These are phyloP conservation scores for Cladorrhinum sp. DNA, from an alignment of 2,329 filamentous ascomycete genomes.

Conservation along the genomic window DNA sequence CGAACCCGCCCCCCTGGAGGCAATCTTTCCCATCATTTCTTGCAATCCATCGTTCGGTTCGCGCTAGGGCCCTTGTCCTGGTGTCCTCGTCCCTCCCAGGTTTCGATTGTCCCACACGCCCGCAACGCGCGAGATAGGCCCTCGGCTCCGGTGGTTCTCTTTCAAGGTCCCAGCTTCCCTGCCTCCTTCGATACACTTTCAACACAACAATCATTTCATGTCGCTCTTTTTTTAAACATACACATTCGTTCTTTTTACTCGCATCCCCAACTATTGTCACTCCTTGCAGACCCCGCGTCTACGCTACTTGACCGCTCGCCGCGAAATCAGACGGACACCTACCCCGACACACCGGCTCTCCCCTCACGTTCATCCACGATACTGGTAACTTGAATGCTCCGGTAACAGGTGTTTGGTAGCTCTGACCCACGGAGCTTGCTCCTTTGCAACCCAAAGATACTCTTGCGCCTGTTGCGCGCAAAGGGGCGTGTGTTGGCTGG, in stretches of 20 bases:
- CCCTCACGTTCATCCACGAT: conserved; percentile 6
- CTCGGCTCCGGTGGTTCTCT: conserved; percentile 11
- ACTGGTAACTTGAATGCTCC: conserved; percentile 35
- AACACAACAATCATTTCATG: conserved; percentile 31
- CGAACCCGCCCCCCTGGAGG: conserved; percentile 5
- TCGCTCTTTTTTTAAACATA: conserved; percentile 28
- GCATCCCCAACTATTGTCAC: conserved; percentile 13
- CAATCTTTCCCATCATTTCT: conserved; percentile 15
- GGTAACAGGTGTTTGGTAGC: conserved; percentile 32
- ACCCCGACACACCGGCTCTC: conserved; percentile 4
- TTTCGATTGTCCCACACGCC: conserved; percentile 20
- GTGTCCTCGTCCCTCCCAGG: not conserved
- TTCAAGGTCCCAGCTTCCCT: conserved; percentile 4
- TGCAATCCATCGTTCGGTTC: conserved; percentile 23
- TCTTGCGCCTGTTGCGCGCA: conserved; percentile 17
- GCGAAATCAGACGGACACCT: conserved; percentile 12
- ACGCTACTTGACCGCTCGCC: conserved; percentile 16
- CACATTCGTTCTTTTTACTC: conserved; percentile 11
- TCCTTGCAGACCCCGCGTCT: conserved; percentile 16
- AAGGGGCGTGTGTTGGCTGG: conserved; percentile 7
- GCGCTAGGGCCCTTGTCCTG: conserved; percentile 22
- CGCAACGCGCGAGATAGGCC: conserved; percentile 20
- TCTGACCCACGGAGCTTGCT: conserved; percentile 38
- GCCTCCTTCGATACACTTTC: conserved; percentile 25
- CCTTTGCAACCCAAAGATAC: conserved; percentile 11